Base-by-base conservation (phyloP, 2,329 filamentous ascomycete species). In the Apiospora saccharicola region DNA sequence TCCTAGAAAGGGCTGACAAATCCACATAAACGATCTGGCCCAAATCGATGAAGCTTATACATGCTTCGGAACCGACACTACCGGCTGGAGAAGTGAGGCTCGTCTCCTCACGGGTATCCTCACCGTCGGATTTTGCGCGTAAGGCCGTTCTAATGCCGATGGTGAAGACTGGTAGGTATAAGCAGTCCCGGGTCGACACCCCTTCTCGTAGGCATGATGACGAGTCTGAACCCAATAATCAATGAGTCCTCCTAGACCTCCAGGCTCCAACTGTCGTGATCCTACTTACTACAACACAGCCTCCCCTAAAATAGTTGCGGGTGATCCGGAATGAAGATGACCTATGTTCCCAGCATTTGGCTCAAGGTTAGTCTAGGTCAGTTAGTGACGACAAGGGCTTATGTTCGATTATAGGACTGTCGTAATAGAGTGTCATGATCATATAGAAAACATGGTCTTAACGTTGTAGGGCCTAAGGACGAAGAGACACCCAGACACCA, bases 1-100 rank as follows among this genome's bases (percentile, higher is more conserved):
- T 10, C 2, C 10, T 30, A 57, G 51, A 57, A 26, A 57, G 26
- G 30, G 53, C 53, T 61, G 53, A 61, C 53, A 61, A 61, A 61
- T 61, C 53, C 30, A 61, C 53, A 22, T 14, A 61, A 61, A 12
- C 19, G 53, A 61, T 61, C 53, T 61, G 53, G 53, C 53, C 30
- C 14, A 57, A 16, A 16, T 61, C 16, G 30, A 61, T 61, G 30
- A 37, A 61, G 53, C 53, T 61, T 61, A 61, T 61, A 37, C 22
- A 7, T 49, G 46, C 53, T 37, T 61, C 19, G 30, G 26, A 19
- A 16, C 53, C 53, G 30, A 10, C 16, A 22, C 19, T 37, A 61
- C 53, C 30, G 53, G 10, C 30, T 37, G 6, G 53, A 2, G 14
- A 37, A 19, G 30, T 5, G 19, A 57, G 16, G 53, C 30, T 61